Conservation (phyloP, 305 asterid genomes). For the Solanum hybrid region DNA sequence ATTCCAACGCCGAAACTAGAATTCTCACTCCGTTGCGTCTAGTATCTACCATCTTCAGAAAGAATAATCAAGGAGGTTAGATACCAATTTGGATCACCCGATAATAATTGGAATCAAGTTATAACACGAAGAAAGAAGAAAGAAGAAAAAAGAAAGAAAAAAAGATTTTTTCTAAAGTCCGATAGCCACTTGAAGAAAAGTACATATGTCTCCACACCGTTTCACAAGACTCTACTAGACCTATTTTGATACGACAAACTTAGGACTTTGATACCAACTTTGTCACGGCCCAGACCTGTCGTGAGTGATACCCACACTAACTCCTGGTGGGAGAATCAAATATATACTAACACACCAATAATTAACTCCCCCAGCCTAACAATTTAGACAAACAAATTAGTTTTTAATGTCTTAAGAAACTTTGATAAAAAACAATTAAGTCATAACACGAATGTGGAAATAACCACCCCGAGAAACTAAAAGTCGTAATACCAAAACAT, state of each 20-base stretch:
- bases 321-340: background rate
- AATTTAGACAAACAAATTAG: background rate
- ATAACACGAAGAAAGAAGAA: background rate
- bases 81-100: background rate
- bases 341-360: background rate
- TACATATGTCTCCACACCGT: background rate
- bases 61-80: background rate
- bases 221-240: background rate
- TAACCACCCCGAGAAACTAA: background rate
- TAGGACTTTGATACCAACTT: background rate
- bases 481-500: background rate
- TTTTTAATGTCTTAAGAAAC: background rate
- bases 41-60: background rate
- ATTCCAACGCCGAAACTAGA: background rate
- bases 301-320: background rate
- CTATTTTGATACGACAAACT: background rate
- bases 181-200: background rate
- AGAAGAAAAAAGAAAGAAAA: no score
- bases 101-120: background rate
- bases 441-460: background rate
- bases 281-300: background rate
- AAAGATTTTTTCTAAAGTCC: background rate
- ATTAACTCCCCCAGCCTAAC: background rate
- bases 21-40: background rate
- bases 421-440: no score